Percentiles rank a stretch among this genome's conserved stretches.
These are phyloP conservation scores for Boletus sp. DNA, from an alignment of 1,284 basidiomycete genomes.

Conservation along the genomic window DNA sequence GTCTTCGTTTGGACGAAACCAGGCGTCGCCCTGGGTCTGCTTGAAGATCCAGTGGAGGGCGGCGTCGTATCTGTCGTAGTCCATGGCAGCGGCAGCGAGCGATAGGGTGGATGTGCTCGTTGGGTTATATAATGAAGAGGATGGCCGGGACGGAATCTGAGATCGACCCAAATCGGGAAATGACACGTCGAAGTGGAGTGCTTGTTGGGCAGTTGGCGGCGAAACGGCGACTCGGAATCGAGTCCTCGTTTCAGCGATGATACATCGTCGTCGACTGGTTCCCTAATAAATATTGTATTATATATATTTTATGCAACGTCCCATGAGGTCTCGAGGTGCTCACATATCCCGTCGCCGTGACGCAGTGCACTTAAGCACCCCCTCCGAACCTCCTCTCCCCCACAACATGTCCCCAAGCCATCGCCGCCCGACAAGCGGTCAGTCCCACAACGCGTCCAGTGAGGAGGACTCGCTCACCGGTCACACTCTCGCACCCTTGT, in stretches of 20 bases:
- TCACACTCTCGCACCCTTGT: slow-evolving; percentile 8
- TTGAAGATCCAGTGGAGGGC: slow-evolving; percentile 37
- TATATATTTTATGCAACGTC: slow-evolving; percentile 6
- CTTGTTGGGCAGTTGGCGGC: too few species aligned
- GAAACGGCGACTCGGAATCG: slow-evolving; percentile 12
- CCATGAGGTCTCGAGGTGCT: slow-evolving; percentile 13
- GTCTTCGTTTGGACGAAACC: slow-evolving; percentile 53
- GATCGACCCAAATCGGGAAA: slow-evolving; percentile 17
- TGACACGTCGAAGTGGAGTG: not conserved
- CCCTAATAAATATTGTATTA: too few species aligned
- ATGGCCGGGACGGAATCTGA: slow-evolving; percentile 12
- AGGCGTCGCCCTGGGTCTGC: slow-evolving; percentile 56
- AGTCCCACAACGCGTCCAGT: slow-evolving; percentile 23
- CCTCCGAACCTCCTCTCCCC: not conserved
- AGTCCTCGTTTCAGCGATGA: slow-evolving; percentile 6
- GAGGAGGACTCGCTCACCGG: slow-evolving; percentile 29
- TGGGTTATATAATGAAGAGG: slow-evolving; percentile 12
- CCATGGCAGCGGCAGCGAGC: slow-evolving; percentile 23
- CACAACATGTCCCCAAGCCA: slow-evolving; percentile 14
- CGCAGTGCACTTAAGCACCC: not conserved
- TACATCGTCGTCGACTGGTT: not conserved
- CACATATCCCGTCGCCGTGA: too few species aligned
- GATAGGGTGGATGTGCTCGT: not conserved
- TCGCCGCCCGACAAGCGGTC: slow-evolving; percentile 14
- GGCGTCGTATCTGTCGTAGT: slow-evolving; percentile 37